These are phyloP conservation scores for Pleurotus tuoliensis DNA, from an alignment of 768 basidiomycete genomes.

Conservation along the genomic window DNA sequence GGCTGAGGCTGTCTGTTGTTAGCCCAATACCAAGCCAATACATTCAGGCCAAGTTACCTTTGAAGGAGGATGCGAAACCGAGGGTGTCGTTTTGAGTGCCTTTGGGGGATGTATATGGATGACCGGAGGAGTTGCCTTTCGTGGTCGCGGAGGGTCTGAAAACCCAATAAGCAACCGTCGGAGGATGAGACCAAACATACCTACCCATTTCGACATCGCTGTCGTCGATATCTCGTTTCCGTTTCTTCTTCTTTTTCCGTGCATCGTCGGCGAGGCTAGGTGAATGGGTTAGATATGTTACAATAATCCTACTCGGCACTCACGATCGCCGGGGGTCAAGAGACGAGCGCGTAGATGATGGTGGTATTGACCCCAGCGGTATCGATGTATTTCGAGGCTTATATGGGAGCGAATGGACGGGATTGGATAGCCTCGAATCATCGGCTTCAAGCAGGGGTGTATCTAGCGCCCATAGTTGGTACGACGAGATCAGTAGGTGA, in stretches of 20 bases:
- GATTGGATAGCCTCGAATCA: constrained; percentile 37
- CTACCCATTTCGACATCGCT: constrained; percentile 65
- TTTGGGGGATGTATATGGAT: constrained; percentile 44
- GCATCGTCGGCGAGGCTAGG: constrained; percentile 40
- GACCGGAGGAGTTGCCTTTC: constrained; percentile 57
- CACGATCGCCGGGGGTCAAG: constrained; percentile 63
- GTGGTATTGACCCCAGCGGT: constrained; percentile 37
- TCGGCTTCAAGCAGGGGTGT: constrained; percentile 52
- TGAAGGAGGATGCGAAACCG: constrained; percentile 35
- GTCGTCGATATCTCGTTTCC: constrained; percentile 72
- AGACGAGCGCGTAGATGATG: constrained; percentile 50
- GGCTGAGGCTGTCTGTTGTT: constrained; percentile 17
- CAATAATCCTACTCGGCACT: constrained; percentile 21
- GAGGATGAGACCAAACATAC: constrained; percentile 5
- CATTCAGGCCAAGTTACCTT: constrained; percentile 39
- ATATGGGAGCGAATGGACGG: constrained; percentile 24
- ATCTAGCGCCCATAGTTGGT: constrained; percentile 21
- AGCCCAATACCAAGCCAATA: constrained; percentile 8
- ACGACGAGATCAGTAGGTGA: constrained; percentile 17
- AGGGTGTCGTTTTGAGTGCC: constrained; percentile 47
- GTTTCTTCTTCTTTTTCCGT: constrained; percentile 77
- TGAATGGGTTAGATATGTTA: constrained; percentile 7
- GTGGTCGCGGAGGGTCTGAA: constrained; percentile 47
- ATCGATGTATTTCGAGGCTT: constrained; percentile 49
- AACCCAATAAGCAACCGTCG: constrained; percentile 6